These are phyloP conservation scores for Ophidiomyces ophidiicola DNA, from an alignment of 2,329 filamentous ascomycete species.

Conservation along the genomic window DNA sequence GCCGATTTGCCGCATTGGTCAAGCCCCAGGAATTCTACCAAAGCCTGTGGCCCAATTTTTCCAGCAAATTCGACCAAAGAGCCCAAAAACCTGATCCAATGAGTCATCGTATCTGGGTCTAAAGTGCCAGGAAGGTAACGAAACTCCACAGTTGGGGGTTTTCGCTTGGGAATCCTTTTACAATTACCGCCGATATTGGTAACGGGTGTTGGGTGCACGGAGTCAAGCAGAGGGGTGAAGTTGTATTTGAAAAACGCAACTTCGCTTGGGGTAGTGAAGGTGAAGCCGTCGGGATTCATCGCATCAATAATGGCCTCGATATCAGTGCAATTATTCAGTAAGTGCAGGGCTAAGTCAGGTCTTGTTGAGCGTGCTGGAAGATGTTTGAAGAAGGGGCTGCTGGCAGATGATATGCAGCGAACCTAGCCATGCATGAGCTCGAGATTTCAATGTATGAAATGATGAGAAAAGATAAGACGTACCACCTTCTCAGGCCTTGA, in stretches of 20 bases:
- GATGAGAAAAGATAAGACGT: background rate
- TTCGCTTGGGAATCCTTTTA: conserved; percentile 7
- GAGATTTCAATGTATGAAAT: background rate
- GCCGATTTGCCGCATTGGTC: conserved; percentile 2
- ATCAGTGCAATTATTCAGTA: conserved; percentile 15
- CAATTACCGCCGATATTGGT: background rate
- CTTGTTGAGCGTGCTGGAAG: conserved; percentile 8
- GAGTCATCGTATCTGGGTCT: conserved; percentile 14
- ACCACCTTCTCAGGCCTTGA: conserved; percentile 6
- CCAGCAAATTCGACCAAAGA: conserved; percentile 14
- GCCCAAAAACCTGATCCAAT: conserved; percentile 14
- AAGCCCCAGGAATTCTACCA: conserved; percentile 14
- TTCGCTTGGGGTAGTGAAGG: background rate
- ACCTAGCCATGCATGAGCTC: conserved; percentile 1
- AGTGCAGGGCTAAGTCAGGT: conserved; percentile 11
- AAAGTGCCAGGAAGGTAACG: conserved; percentile 12
- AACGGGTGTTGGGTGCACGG: background rate
- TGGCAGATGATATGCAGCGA: conserved; percentile 9
- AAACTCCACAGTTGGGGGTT: conserved; percentile 15
- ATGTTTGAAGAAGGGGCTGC: conserved; percentile 13
- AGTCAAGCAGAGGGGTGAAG: conserved; percentile 15
- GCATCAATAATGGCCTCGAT: conserved; percentile 12
- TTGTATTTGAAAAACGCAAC: conserved; percentile 14
- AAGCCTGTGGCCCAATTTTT: conserved; percentile 6
- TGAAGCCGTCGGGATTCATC: conserved; percentile 11